Base-by-base conservation (phyloP, 1,284 basidiomycete species). In the Apiotrichum domesticum region DNA sequence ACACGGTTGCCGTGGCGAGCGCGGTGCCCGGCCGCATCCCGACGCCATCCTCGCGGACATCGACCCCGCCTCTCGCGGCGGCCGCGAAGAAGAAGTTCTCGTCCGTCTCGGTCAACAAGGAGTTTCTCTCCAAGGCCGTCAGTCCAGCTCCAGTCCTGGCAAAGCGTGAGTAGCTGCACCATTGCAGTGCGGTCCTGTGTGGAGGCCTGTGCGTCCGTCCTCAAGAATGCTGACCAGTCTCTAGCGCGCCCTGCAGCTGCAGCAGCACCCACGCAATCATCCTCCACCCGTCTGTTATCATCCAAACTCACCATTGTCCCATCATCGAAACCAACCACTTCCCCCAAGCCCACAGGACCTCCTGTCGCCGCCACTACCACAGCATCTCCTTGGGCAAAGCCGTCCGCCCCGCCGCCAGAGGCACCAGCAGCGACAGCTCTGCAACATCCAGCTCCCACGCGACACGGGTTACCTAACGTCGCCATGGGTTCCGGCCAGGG, bases 61-160 rank as follows among this genome's bases (percentile, higher is more conserved):
- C 71, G 4, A 73, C 73, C 0, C 72, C 71, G 8, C 71, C 71
- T 7, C 63, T 69, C n/a, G 40, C 70, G 2, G 52, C 54, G 9
- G 58, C 61, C 4, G 53, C 71, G 52, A 84, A 85, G 48, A 93
- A 92, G 81, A 85, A 87, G 69, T 95, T 93, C 75, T 88, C 80
- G 67, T 83, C 89, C 35, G 83, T 89, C 64, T 90, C 90, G 71
- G 89, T 95, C 76, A 94, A 88, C 80, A 93, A 92, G 82, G 90
- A 90, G 76, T 96, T 95, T 74, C 79, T 95, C 50, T 87, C 90
- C 78, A 92, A 93, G 80, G 87, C 86, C 54, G 74, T 67, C 4
- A 69, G 65, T 52, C 70, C 72, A 8, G 65, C 62, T 3, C 67
- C 70, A 3, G 63, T 58, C 2, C 56, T 61, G 21, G 56, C 65